Evolutionary conservation across 106 monocot genomes (phyloP).

Genomic region (Posidonia australis): DNA sequence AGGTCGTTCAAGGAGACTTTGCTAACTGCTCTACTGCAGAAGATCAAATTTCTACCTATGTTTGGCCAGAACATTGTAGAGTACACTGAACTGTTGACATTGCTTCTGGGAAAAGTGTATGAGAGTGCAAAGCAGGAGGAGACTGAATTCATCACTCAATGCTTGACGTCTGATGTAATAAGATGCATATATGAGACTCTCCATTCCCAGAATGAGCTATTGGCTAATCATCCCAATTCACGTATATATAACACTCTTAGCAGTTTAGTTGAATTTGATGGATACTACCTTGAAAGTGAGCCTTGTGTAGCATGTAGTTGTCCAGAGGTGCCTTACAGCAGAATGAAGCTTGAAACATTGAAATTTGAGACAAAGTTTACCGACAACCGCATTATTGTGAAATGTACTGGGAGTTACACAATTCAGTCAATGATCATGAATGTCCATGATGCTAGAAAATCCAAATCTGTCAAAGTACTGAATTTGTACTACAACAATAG

Average conservation of each 20-base stretch:
- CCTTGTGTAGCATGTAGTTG: slow-evolving; percentile 97
- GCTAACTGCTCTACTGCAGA: slow-evolving; percentile 48
- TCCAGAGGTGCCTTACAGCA: slow-evolving; percentile 85
- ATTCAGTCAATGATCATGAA: slow-evolving; percentile 91
- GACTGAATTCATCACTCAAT: slow-evolving; percentile 37
- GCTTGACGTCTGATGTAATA: slow-evolving; percentile 74
- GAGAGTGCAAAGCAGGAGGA: slow-evolving; percentile 55
- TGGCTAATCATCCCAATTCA: slow-evolving; percentile 99
- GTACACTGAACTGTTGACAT: slow-evolving; percentile 79
- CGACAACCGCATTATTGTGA: slow-evolving; percentile 96
- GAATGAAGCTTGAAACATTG: slow-evolving; percentile 91
- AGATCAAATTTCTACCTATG: slow-evolving; percentile 65
- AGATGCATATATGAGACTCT: slow-evolving; percentile 79
- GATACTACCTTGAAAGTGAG: slow-evolving; percentile 97
- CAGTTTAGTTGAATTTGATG: slow-evolving; percentile 93
- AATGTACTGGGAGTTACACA: slow-evolving; percentile 95
- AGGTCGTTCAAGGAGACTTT: slow-evolving; percentile 46
- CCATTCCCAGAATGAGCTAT: slow-evolving; percentile 86
- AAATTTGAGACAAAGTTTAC: slow-evolving; percentile 99
- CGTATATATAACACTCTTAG: slow-evolving; percentile 84
- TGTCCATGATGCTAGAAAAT: slow-evolving; percentile 96
- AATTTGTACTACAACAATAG: slow-evolving; percentile 95
- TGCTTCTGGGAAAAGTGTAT: slow-evolving; percentile 55
- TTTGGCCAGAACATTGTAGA: slow-evolving; percentile 92
- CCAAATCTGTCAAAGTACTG: slow-evolving; percentile 90